A percentile compares a stretch with the other conserved stretches of the same genome.
Conservation (phyloP, 106 monocot species). For the Platanthera guangdongensis region DNA sequence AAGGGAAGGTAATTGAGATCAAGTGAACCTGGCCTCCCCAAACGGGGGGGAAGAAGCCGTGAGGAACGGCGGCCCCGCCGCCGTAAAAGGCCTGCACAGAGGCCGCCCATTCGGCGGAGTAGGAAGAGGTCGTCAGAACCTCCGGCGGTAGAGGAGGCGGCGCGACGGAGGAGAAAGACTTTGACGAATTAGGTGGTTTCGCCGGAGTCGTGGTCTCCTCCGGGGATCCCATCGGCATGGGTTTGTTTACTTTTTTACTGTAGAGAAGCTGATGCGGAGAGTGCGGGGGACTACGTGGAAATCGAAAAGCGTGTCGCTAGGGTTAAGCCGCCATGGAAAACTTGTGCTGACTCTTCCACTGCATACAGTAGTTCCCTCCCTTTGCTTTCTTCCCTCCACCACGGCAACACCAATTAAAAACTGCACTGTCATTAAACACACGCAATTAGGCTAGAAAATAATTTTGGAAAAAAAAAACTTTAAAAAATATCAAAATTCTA, state of each 20-base stretch:
- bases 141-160: not conserved
- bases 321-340: not conserved
- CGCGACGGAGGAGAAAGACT: not conserved
- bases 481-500: too few relatives aligned
- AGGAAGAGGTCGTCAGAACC: not conserved
- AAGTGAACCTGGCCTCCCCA: conserved; percentile 14
- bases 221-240: conserved; percentile 5
- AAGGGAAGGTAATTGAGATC: not conserved
- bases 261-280: not conserved
- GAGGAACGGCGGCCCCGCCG: not conserved
- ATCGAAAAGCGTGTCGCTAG: not conserved
- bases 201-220: not conserved
- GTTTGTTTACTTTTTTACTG: not conserved
- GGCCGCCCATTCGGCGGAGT: not conserved
- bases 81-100: conserved; percentile 3
- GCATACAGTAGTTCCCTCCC: too few relatives aligned
- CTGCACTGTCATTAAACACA: too few relatives aligned
- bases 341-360: too few relatives aligned
- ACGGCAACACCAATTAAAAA: too few relatives aligned
- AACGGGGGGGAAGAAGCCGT: conserved; percentile 14
- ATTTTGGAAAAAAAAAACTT: too few relatives aligned
- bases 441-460: too few relatives aligned
- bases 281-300: not conserved
- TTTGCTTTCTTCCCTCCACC: too few relatives aligned
- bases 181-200: conserved; percentile 5